Percentiles rank a stretch among this genome's conserved stretches.
phyloP scores from a whole-genome alignment of 345 rosid genomes.

The Dovyalis caffra region DNA sequence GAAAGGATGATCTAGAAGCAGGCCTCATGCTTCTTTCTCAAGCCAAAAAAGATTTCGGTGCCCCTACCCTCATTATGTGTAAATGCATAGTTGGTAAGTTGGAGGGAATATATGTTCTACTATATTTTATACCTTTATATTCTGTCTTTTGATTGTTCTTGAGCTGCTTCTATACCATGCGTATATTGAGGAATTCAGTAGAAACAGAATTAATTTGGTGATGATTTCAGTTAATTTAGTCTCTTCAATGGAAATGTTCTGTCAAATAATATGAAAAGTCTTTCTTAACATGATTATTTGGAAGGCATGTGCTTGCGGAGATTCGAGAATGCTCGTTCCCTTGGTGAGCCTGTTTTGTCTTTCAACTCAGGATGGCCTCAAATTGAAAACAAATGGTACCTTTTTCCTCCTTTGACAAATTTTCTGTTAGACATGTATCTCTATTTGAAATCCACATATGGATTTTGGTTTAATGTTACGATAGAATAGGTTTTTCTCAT shows the following conservation, averaged over 20 bases:
- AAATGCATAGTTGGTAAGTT: slow-evolving; percentile 81
- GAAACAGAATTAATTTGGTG: not conserved
- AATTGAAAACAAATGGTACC: slow-evolving; percentile 75
- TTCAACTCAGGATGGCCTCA: slow-evolving; percentile 61
- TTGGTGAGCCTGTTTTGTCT: slow-evolving; percentile 69
- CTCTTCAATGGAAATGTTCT: not conserved
- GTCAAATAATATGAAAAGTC: slow-evolving; percentile 1
- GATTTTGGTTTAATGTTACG: too few relatives aligned
- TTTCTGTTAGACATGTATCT: slow-evolving; percentile 10
- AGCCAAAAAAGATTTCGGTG: slow-evolving; percentile 67
- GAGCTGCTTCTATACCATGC: not conserved
- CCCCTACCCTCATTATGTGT: slow-evolving; percentile 63
- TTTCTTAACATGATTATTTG: slow-evolving; percentile 14
- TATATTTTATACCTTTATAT: not conserved
- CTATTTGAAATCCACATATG: not conserved
- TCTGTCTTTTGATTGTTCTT: not conserved
- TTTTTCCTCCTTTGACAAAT: slow-evolving; percentile 1
- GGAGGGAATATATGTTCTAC: not conserved
- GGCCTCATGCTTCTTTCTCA: slow-evolving; percentile 63
- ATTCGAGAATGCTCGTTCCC: slow-evolving; percentile 54
- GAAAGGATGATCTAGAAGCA: slow-evolving; percentile 76
- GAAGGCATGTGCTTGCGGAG: slow-evolving; percentile 80
- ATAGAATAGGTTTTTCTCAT: too few relatives aligned
- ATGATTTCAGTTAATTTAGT: not conserved
- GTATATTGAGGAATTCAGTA: not conserved